phyloP scores from a whole-genome alignment of 2,329 filamentous ascomycete species.

The Nemania diffusa region DNA sequence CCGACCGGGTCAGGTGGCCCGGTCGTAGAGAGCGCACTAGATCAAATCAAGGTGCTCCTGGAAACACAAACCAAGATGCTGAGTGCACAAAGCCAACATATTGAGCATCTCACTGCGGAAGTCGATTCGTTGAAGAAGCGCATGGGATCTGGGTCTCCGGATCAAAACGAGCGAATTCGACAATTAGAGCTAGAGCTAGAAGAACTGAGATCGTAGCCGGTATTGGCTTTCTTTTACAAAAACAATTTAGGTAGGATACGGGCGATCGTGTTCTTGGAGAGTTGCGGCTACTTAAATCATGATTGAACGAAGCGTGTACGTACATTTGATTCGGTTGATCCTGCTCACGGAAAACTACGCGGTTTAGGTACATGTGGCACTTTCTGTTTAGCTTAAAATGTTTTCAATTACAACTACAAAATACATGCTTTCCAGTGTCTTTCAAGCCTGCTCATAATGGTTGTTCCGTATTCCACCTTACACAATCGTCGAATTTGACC shows the following conservation, averaged over 20 bases:
- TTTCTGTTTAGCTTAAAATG: slow-evolving; percentile 8
- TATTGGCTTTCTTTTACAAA: slow-evolving; percentile 21
- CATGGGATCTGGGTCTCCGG: slow-evolving; percentile 67
- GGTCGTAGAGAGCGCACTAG: slow-evolving; percentile 72
- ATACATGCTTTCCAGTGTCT: slow-evolving; percentile 12
- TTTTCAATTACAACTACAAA: slow-evolving; percentile 7
- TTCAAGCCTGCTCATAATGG: slow-evolving; percentile 19
- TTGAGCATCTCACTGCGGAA: slow-evolving; percentile 74
- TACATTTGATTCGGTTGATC: slow-evolving; percentile 39
- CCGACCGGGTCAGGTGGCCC: slow-evolving; percentile 53
- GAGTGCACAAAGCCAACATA: slow-evolving; percentile 79
- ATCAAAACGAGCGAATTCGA: slow-evolving; percentile 74
- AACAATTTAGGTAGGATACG: slow-evolving; percentile 35
- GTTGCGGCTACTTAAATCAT: slow-evolving; percentile 38
- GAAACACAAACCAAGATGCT: slow-evolving; percentile 82
- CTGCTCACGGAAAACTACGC: slow-evolving; percentile 34
- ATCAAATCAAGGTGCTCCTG: slow-evolving; percentile 81
- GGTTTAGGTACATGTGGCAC: slow-evolving; percentile 35
- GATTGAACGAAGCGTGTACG: slow-evolving; percentile 44
- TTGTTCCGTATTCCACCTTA: slow-evolving; percentile 79
- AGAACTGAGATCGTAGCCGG: slow-evolving; percentile 64
- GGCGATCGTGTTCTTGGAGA: slow-evolving; percentile 30
- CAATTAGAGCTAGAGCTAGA: slow-evolving; percentile 75
- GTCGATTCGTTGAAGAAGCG: slow-evolving; percentile 85
- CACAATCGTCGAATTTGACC: slow-evolving; percentile 88